A percentile compares a stretch with the other conserved stretches of the same genome.
Evolutionary conservation across 2,329 filamentous ascomycete species (phyloP).

Genomic region (Zopfia rhizophila): DNA sequence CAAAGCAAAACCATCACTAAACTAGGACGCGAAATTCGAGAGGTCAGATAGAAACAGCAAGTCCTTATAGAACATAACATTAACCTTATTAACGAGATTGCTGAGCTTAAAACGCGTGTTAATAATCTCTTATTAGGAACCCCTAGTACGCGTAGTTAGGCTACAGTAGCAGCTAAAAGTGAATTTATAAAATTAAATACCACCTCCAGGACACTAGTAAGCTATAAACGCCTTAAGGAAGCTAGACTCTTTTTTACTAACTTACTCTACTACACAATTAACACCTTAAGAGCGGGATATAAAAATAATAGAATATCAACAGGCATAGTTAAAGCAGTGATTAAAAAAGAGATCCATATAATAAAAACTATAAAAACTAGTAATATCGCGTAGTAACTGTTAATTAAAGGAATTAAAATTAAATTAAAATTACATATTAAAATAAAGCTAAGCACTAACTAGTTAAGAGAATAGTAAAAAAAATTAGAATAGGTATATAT

Average conservation of each 20-base stretch:
- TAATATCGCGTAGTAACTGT: constrained; percentile 17
- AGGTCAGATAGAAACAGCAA: constrained; percentile 15
- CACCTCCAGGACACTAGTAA: constrained; percentile 11
- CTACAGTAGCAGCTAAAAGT: constrained; percentile 9
- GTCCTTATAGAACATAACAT: constrained; percentile 13
- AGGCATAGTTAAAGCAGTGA: not conserved
- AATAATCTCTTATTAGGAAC: constrained; percentile 14
- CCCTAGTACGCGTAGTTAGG: constrained; percentile 10
- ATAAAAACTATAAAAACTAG: constrained; percentile 16
- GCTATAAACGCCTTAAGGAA: constrained; percentile 11
- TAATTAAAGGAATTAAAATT: constrained; percentile 14
- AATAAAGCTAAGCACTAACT: constrained; percentile 8
- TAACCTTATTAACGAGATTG: constrained; percentile 13
- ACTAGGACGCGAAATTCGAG: constrained; percentile 15
- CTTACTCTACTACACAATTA: constrained; percentile 12
- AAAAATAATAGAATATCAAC: constrained; percentile 17
- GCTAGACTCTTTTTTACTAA: constrained; percentile 8
- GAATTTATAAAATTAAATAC: constrained; percentile 4
- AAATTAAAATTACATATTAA: constrained; percentile 16
- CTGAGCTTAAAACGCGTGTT: constrained; percentile 17
- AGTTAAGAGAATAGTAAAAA: constrained; percentile 11
- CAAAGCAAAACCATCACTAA: constrained; percentile 13
- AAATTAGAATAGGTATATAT: constrained; percentile 14
- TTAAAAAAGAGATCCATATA: constrained; percentile 6
- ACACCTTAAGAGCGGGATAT: constrained; percentile 15